Conservation (phyloP, 176 grass and related monocot species). For the Miscanthus lutarioriparius region DNA sequence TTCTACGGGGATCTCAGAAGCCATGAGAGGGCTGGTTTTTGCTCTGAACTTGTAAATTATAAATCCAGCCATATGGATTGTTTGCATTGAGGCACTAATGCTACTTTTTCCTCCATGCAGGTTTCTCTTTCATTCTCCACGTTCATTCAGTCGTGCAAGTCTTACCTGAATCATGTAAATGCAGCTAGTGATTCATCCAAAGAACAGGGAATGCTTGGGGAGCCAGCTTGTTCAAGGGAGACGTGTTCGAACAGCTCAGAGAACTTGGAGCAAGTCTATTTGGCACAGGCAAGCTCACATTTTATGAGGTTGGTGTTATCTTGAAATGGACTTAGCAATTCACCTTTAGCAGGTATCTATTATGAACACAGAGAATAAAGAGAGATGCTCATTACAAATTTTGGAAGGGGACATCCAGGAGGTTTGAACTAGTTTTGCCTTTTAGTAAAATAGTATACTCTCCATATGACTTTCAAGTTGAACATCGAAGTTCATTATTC, state of each 20-base stretch:
- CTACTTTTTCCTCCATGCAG: slow-evolving; percentile 34
- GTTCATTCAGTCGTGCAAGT: slow-evolving; percentile 77
- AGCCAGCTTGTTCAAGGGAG: slow-evolving; percentile 40
- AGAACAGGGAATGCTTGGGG: slow-evolving; percentile 14
- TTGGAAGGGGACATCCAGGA: slow-evolving; percentile 75
- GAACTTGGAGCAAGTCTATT: slow-evolving; percentile 58
- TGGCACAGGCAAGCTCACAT: slow-evolving; percentile 68
- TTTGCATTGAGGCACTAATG: background rate
- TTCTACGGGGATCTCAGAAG: slow-evolving; percentile 92
- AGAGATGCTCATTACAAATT: slow-evolving; percentile 48
- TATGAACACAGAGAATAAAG: slow-evolving; percentile 63
- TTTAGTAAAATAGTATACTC: slow-evolving; percentile 29
- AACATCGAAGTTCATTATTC: slow-evolving; percentile 23
- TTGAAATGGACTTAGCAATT: background rate
- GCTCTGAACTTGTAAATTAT: background rate
- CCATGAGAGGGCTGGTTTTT: slow-evolving; percentile 72
- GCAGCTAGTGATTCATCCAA: slow-evolving; percentile 32
- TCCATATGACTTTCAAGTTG: slow-evolving; percentile 15
- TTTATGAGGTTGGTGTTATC: background rate
- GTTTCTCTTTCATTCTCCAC: slow-evolving; percentile 71
- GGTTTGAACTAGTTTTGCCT: slow-evolving; percentile 39
- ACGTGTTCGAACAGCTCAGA: slow-evolving; percentile 40
- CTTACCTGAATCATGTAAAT: slow-evolving; percentile 39
- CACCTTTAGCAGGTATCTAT: slow-evolving; percentile 65
- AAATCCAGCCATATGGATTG: background rate